These are phyloP conservation scores for Gillenia trifoliata DNA, from an alignment of 306 rosid genomes.

Conservation along the genomic window DNA sequence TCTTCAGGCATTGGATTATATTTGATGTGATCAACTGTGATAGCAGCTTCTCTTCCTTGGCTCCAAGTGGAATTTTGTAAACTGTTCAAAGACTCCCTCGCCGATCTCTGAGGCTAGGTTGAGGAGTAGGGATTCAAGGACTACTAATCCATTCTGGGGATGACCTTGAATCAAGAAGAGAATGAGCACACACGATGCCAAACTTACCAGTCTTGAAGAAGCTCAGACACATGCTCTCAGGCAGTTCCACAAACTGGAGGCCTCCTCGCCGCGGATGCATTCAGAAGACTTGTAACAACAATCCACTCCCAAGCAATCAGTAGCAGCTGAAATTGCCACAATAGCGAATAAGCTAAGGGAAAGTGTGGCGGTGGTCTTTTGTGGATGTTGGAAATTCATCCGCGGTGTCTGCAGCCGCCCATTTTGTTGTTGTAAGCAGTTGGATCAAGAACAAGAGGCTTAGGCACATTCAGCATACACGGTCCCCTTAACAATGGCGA, in stretches of 20 bases:
- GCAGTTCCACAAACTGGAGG: constrained; percentile 64
- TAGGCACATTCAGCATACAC: constrained; percentile 79
- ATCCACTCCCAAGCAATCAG: constrained; percentile 62
- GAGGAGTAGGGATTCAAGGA: constrained; percentile 55
- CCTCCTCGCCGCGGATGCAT: constrained; percentile 65
- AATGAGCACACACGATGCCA: constrained; percentile 64
- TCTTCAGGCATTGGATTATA: constrained; percentile 62
- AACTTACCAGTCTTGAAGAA: constrained; percentile 62
- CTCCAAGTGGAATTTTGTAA: constrained; percentile 64
- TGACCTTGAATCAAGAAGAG: constrained; percentile 54
- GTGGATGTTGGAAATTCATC: constrained; percentile 24
- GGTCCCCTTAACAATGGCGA: constrained; percentile 84
- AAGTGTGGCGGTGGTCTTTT: constrained; percentile 40
- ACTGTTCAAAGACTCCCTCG: constrained; percentile 82
- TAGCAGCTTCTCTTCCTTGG: constrained; percentile 61
- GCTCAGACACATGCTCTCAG: constrained; percentile 81
- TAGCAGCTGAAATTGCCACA: constrained; percentile 72
- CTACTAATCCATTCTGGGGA: constrained; percentile 38
- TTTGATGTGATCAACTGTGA: constrained; percentile 63
- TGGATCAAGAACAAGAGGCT: constrained; percentile 92
- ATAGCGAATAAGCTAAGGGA: constrained; percentile 79
- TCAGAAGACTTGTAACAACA: constrained; percentile 62
- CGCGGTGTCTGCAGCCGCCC: constrained; percentile 24
- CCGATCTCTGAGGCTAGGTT: constrained; percentile 89
- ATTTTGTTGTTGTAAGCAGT: constrained; percentile 57